Evolutionary conservation across 495 filamentous ascomycete genomes (phyloP).

Genomic region (Sporormia fimetaria): DNA sequence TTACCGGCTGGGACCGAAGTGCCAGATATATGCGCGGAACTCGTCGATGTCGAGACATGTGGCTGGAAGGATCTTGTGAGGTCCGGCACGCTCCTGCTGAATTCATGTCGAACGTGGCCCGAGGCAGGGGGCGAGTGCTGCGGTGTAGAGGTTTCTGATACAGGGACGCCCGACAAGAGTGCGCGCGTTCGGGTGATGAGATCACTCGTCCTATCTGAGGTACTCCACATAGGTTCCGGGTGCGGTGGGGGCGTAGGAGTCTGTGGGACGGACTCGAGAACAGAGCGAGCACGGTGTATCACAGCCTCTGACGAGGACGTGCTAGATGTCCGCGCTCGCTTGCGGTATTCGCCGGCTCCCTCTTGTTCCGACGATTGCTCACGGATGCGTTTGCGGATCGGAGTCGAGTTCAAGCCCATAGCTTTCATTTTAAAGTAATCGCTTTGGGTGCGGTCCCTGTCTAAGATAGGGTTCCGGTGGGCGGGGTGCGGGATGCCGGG

Average conservation of each 20-base stretch:
- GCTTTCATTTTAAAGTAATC: conserved; percentile 40
- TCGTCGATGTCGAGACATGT: not conserved
- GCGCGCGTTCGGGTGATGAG: conserved; percentile 1
- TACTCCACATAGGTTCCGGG: not conserved
- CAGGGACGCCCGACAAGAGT: not conserved
- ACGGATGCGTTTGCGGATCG: conserved; percentile 15
- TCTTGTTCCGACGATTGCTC: conserved; percentile 2
- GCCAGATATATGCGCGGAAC: not conserved
- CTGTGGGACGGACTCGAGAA: not conserved
- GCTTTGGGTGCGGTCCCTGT: conserved; percentile 30
- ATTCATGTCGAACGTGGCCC: conserved; percentile 3
- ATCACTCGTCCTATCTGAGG: not conserved
- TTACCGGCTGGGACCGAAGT: not conserved
- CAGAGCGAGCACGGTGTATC: too few relatives aligned
- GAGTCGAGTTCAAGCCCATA: conserved; percentile 29
- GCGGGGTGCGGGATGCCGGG: conserved; percentile 7
- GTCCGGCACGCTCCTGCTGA: conserved; percentile 16
- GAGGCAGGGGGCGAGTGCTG: conserved; percentile 1
- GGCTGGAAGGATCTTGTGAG: conserved; percentile 2
- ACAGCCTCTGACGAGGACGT: too few relatives aligned
- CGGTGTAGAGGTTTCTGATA: not conserved
- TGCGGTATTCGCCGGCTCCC: conserved; percentile 1
- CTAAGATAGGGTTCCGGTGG: conserved; percentile 16
- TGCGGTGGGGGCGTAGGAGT: not conserved
- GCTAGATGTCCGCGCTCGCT: conserved; percentile 3